Base-by-base conservation (phyloP, 805 yeast species). In the Spathaspora girioi region DNA sequence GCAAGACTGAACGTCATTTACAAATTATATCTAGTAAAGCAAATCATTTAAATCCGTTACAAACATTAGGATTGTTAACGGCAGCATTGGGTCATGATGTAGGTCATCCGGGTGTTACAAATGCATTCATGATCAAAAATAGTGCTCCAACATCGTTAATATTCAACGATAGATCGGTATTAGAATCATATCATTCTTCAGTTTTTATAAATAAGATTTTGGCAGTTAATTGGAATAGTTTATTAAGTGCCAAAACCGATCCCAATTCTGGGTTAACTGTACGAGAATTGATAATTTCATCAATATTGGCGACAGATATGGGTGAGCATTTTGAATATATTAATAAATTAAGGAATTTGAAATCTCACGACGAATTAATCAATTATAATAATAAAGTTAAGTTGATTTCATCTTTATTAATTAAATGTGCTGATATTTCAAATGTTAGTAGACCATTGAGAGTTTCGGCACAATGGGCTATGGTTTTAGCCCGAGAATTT, bases 81-180 rank as follows among this genome's bases (percentile, higher is more conserved):
- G 88, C 97, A 0, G 94, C 97, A 1, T 70, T 92, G 43, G 98
- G 98, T 48, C 99, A 94, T 70, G 99, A 94, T 67, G 83, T 89
- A 31, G 96, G 97, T 19, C 99, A 94, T 67, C 98, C 98, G 0
- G 99, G 98, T 1, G 82, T 91, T n/a, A 90, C 96, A 12, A 89
- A 90, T 66, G 80, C 82, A 38, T 83, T 90, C 56, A 70, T 93
- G 65, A 70, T 75, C 20, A 73, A 79, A 52, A 65, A 81, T 58
- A 65, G 76, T 8, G 78, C 94, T 0, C 89, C 90, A 10, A 75
- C 90, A 20, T 81, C 93, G 2, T 64, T 68, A 50, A 60, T 81
- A 14, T 92, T 81, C 69, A 74, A 82, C 46, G 83, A 83, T 56
- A 70, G 80, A 49, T 85, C 93, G 7, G 86, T 88, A 1, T 75